Evolutionary conservation across 768 basidiomycete genomes (phyloP), one percentile per base, ranked within the genome.

Genomic region (Coprinellus aureogranulatus): DNA sequence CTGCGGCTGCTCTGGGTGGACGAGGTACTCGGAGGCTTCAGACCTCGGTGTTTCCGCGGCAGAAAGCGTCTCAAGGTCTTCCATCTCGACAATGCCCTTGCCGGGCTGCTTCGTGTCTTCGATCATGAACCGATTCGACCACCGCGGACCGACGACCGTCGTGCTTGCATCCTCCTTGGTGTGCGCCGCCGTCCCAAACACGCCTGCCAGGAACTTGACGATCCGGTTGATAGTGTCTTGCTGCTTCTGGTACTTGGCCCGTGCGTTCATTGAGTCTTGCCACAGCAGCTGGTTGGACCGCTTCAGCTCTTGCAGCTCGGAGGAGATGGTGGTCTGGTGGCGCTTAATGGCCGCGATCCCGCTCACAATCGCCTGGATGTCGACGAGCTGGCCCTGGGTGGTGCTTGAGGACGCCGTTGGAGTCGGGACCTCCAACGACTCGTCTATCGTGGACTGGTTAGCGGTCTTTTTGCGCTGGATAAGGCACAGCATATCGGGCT

Each of bases 211-310:
- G 72, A 99, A 98, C 59, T 93, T 90, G 61, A 99, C 82, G 59
- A 99, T 98, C 55, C 92, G 78, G 66, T 97, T 94, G 68, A 98
- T 94, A 22, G 94, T 97, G 69, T 98, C 94, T 67, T 97, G 90
- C 62, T 98, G 94, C 67, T 92, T 94, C 68, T 93, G 87, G 66
- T 96, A 88, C 56, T 86, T 82, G 62, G 88, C 85, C 16, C 94
- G 78, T 1, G 92, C 84, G 30, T 83, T 75, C 62, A 93, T 72
- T 1, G 93, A 87, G 67, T 98, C 94, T 68, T 92, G 86, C 96
- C 96, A 99, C n/a, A 98, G 72, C 22, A 87, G 75, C 61, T 94
- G 86, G 66, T 98, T 98, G 2, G 87, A 89, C 56, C 81, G 79
- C 73, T 96, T 94, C 46, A 98, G 76, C 26, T 93, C 90, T 65